Conservation (phyloP, 2,329 filamentous ascomycete genomes). For the Aplosporella prunicola region DNA sequence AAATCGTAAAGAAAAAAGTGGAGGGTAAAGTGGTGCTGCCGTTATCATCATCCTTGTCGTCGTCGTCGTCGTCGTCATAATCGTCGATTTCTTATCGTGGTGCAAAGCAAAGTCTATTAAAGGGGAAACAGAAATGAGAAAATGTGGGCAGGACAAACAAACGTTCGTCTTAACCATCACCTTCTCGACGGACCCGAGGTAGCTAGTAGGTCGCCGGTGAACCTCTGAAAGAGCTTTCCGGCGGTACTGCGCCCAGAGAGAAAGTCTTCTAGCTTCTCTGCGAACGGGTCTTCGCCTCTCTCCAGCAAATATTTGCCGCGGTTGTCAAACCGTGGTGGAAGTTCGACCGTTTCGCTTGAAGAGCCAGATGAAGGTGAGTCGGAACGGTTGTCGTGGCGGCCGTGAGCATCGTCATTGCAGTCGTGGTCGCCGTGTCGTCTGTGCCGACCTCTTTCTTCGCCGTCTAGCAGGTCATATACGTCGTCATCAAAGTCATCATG, state of each 20-base stretch:
- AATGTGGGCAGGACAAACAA: too few species aligned
- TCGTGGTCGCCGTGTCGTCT: constrained; percentile 18
- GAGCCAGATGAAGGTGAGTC: constrained; percentile 16
- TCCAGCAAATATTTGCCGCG: constrained; percentile 15
- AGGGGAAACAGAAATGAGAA: too few species aligned
- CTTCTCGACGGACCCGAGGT: too few species aligned
- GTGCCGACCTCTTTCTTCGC: constrained; percentile 11
- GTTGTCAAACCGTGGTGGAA: constrained; percentile 29
- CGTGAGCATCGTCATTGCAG: constrained; percentile 23
- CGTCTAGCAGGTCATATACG: constrained; percentile 3
- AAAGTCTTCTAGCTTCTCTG: constrained; percentile 26
- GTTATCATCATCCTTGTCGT: too few species aligned
- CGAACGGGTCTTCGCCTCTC: constrained; percentile 24
- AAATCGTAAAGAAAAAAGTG: too few species aligned
- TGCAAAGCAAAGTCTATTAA: too few species aligned
- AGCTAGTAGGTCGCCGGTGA: constrained; percentile 9
- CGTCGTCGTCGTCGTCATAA: too few species aligned
- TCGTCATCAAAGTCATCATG: constrained; percentile 6
- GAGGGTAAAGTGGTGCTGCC: too few species aligned
- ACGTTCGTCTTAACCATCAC: too few species aligned
- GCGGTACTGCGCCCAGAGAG: constrained; percentile 13
- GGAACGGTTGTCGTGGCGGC: background rate
- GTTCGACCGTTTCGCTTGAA: constrained; percentile 26
- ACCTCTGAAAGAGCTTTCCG: constrained; percentile 10
- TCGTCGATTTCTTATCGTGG: too few species aligned